Percentiles rank a stretch among this genome's conserved stretches.
Evolutionary conservation across 305 asterid genomes (phyloP).

Genomic region (Withania somnifera): DNA sequence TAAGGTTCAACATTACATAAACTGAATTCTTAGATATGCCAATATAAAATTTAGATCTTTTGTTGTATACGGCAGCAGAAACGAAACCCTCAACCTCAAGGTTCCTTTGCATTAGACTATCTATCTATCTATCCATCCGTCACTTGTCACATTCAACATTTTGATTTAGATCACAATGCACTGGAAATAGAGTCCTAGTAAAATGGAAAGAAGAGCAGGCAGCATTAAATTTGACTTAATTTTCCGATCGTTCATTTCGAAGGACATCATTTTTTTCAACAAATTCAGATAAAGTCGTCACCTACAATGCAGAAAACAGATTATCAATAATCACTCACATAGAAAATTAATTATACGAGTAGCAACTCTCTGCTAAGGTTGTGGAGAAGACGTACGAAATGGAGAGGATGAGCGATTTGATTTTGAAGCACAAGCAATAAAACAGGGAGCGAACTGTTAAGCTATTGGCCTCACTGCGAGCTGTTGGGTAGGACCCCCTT

Average conservation of each 20-base stretch:
- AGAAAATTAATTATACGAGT: too few relatives aligned
- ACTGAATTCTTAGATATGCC: background rate
- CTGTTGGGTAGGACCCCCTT: too few relatives aligned
- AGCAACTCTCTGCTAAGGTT: too few relatives aligned
- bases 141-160: background rate
- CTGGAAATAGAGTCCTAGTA: too few relatives aligned
- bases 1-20: background rate
- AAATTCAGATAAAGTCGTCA: constrained; percentile 8
- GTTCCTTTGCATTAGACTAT: background rate
- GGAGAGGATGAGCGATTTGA: background rate
- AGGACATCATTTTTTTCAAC: constrained; percentile 46
- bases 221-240: constrained; percentile 24
- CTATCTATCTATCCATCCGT: background rate
- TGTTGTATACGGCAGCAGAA: too few relatives aligned
- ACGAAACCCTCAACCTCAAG: too few relatives aligned
- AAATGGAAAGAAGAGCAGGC: too few relatives aligned
- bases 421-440: background rate
- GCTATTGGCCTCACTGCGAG: background rate
- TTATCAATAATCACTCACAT: too few relatives aligned
- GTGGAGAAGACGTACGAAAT: too few relatives aligned
- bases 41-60: background rate
- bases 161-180: too few relatives aligned
- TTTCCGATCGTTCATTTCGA: constrained; percentile 78
- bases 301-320: background rate
- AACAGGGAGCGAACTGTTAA: background rate